Percentiles rank a stretch among this genome's conserved stretches.
phyloP scores from a whole-genome alignment of 108 stramenopile genomes.

The Skeletonema grethae region DNA sequence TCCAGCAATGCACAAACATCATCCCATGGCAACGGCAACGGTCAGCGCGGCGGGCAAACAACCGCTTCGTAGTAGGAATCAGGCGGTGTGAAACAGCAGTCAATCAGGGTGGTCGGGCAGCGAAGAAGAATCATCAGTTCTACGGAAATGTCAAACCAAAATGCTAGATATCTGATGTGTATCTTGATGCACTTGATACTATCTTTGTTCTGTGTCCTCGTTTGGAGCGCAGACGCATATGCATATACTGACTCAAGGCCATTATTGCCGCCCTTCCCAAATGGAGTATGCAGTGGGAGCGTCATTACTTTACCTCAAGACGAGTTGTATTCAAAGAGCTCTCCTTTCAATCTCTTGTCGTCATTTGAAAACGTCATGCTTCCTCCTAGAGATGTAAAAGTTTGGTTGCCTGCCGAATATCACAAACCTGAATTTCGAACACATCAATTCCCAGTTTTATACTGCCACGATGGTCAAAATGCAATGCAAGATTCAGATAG shows the following conservation, averaged over 20 bases:
- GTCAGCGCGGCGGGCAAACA: no score
- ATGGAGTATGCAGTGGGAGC: conserved; percentile 19
- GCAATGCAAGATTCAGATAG: conserved; percentile 53
- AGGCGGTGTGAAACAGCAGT: no score
- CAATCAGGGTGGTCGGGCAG: no score
- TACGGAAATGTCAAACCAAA: no score
- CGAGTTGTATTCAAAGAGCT: conserved; percentile 18
- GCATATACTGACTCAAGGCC: conserved; percentile 4
- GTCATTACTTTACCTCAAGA: conserved; percentile 9
- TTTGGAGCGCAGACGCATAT: background rate
- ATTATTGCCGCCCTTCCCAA: conserved; percentile 20
- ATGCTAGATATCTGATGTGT: background rate
- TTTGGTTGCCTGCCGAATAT: conserved; percentile 76
- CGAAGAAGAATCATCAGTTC: no score
- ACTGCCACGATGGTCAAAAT: conserved; percentile 79
- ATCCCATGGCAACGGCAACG: no score
- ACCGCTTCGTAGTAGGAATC: no score
- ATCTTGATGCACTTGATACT: background rate
- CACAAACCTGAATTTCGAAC: conserved; percentile 10
- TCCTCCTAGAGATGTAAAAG: conserved; percentile 51
- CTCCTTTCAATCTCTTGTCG: conserved; percentile 1
- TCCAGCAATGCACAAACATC: background rate
- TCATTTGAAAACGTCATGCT: conserved; percentile 9
- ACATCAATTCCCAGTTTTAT: conserved; percentile 53
- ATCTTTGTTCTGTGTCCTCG: background rate